Base-by-base conservation (phyloP, 1,139 yeast species). In the Pneumocystis oryctolagi region DNA sequence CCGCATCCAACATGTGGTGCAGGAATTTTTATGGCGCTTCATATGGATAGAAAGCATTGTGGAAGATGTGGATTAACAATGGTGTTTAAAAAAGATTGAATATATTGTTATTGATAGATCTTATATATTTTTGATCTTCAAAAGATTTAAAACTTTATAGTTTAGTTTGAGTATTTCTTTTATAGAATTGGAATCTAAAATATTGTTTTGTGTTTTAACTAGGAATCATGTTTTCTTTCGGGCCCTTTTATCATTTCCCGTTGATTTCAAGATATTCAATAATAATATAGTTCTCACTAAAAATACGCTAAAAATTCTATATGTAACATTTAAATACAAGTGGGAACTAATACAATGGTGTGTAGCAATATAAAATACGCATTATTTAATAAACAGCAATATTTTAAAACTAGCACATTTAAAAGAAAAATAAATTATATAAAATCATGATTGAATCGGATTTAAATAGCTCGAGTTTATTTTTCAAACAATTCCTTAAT, bases 1-100 rank as follows among this genome's bases (percentile, higher is more conserved):
- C 90, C 95, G 74, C 81, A 83, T 77, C 82, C 85, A 85, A 67
- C 69, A 76, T 90, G 97, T 83, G 97, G 97, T 84, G 94, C 97
- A 73, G 97, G 97, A 86, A 56, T 61, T 40, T 63, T 63, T 56
- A 90, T 92, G 96, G 99, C 97, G 75, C 87, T 89, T 90, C 92
- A 88, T 94, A 82, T 83, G 80, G 90, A 85, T 86, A 92, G 98
- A 84, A 95, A 87, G 82, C 92, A 92, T 97, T 92, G 98, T 82
- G 98, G 98, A 83, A 90, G 88, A 84, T 92, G 98, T 83, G 97
- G 90, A 85, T 82, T 87, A 77, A 90, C 97, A 78, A 86, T 84
- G 82, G 84, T 83, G 79, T 61, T 61, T 57, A 60, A 60, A 20
- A 42, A 31, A n/a, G 39, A 40, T 1, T 47, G n/a, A 47, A 47